These are phyloP conservation scores for Colletotrichum nymphaeae DNA, from an alignment of 2,329 filamentous ascomycete genomes.

Conservation along the genomic window DNA sequence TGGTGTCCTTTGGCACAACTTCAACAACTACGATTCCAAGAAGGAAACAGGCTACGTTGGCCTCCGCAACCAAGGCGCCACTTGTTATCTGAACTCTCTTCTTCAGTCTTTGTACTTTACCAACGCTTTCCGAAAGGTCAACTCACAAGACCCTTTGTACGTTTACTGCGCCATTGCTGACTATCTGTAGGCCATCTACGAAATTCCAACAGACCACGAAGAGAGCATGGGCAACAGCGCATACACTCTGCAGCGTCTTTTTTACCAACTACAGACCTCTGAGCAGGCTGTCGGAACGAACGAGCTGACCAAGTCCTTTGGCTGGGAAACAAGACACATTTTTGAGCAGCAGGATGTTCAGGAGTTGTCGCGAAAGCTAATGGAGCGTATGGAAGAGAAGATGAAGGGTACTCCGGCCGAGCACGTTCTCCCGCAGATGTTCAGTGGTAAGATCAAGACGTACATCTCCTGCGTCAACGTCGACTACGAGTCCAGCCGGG, in stretches of 20 bases:
- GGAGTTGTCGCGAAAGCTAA: constrained; percentile 93
- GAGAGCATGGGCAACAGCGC: constrained; percentile 87
- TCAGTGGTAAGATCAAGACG: constrained; percentile 97
- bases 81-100: constrained; percentile 87
- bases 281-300: constrained; percentile 86
- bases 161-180: constrained; percentile 4
- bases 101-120: constrained; percentile 88
- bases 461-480: constrained; percentile 99
- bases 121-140: constrained; percentile 92
- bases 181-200: constrained; percentile 83
- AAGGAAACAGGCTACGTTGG: constrained; percentile 98
- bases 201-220: constrained; percentile 92
- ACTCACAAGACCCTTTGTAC: constrained; percentile 14
- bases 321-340: constrained; percentile 97
- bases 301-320: constrained; percentile 95
- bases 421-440: constrained; percentile 88
- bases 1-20: constrained; percentile 90
- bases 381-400: constrained; percentile 96
- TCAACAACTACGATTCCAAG: constrained; percentile 97
- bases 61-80: constrained; percentile 95
- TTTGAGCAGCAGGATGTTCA: constrained; percentile 99
- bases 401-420: constrained; percentile 98
- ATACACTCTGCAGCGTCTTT: constrained; percentile 91
- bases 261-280: constrained; percentile 93
- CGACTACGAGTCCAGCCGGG: constrained; percentile 93